Percentiles rank a stretch among this genome's conserved stretches.
These are phyloP conservation scores for Beauveria bassiana DNA, from an alignment of 2,329 filamentous ascomycete species.

Conservation along the genomic window DNA sequence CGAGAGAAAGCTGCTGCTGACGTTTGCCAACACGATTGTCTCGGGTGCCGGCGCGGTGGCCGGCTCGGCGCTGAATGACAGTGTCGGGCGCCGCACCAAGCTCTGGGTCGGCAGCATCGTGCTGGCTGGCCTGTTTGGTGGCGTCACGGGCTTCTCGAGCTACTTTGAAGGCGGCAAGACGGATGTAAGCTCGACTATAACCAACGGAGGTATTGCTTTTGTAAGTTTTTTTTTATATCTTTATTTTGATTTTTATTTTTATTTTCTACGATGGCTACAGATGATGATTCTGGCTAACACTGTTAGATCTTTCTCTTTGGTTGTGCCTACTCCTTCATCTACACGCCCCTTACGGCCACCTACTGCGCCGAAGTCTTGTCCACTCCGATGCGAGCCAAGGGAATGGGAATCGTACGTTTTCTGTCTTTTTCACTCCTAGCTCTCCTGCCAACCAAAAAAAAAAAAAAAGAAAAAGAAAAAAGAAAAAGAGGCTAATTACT, in stretches of 20 bases:
- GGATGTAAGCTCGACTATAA: conserved; percentile 25
- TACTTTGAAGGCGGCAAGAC: conserved; percentile 29
- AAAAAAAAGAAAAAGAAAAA: too few species aligned
- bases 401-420: conserved; percentile 24
- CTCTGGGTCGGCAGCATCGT: conserved; percentile 44
- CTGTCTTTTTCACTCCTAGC: too few species aligned
- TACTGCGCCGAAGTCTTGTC: conserved; percentile 28
- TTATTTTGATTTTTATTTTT: not conserved
- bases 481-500: too few species aligned
- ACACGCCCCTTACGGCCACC: conserved; percentile 37
- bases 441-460: too few species aligned
- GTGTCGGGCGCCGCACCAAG: conserved; percentile 30
- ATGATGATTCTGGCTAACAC: not conserved
- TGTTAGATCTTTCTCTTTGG: conserved; percentile 42
- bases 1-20: conserved; percentile 38
- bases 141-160: conserved; percentile 38
- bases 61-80: conserved; percentile 24
- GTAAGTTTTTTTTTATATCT: conserved; percentile 15
- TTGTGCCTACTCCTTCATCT: conserved; percentile 42
- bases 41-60: conserved; percentile 34
- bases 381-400: conserved; percentile 27
- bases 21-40: conserved; percentile 38
- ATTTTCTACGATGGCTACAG: not conserved
- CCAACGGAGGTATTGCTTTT: conserved; percentile 39
- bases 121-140: conserved; percentile 36